Percentiles rank a stretch among this genome's conserved stretches.
Conservation (phyloP, 306 rosid species). For the Fragaria vesca region DNA sequence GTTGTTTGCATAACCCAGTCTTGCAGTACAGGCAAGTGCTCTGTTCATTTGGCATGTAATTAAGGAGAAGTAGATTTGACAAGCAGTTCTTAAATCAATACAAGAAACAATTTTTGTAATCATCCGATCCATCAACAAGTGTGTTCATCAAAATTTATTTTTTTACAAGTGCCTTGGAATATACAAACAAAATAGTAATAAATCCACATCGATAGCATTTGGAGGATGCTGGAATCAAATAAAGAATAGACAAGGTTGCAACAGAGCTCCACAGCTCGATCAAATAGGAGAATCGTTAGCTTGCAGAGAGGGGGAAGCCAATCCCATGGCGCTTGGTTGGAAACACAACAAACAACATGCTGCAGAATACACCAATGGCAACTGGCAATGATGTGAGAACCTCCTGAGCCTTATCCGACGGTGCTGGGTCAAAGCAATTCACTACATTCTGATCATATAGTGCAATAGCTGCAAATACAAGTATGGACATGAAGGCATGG, state of each 20-base stretch:
- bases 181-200: background rate
- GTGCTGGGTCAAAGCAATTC: slow-evolving; percentile 61
- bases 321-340: slow-evolving; percentile 80
- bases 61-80: background rate
- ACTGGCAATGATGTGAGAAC: slow-evolving; percentile 54
- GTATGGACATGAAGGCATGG: slow-evolving; percentile 62
- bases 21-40: background rate
- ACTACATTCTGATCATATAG: slow-evolving; percentile 68
- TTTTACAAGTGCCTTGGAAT: background rate
- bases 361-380: slow-evolving; percentile 62
- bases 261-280: background rate
- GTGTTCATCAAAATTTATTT: background rate
- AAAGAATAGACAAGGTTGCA: slow-evolving; percentile 1
- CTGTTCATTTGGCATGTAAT: too few species aligned
- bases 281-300: slow-evolving; percentile 16
- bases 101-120: background rate
- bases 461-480: slow-evolving; percentile 68
- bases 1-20: background rate
- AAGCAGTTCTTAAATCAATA: background rate
- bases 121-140: background rate
- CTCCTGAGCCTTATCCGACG: slow-evolving; percentile 59
- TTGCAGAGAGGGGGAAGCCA: slow-evolving; percentile 71
- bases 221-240: background rate
- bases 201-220: background rate
- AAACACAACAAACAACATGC: slow-evolving; percentile 57